Evolutionary conservation across 163 green algal genomes (phyloP).

Genomic region (Volvox carteri): DNA sequence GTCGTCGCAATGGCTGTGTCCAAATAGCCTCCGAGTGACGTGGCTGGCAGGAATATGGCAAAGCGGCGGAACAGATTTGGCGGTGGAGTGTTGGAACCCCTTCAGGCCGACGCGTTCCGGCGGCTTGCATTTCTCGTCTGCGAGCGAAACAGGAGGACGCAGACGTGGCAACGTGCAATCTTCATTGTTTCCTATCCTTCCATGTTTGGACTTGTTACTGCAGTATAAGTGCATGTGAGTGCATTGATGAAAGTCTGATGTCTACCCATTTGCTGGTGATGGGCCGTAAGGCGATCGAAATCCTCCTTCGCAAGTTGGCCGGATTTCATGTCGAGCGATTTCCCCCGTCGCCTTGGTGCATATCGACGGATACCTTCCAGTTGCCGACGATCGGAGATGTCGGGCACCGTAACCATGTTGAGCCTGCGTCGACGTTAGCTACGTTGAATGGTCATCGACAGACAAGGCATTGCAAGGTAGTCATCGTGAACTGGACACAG

Average conservation of each 20-base stretch:
- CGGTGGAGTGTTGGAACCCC: slow-evolving; percentile 14
- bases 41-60: slow-evolving; percentile 58
- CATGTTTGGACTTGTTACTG: too few species aligned
- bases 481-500: too few species aligned
- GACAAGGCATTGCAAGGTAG: too few species aligned
- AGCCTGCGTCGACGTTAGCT: slow-evolving; percentile 1
- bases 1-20: not conserved
- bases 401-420: slow-evolving; percentile 23
- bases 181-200: too few species aligned
- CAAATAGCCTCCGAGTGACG: slow-evolving; percentile 52
- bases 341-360: too few species aligned
- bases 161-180: not conserved
- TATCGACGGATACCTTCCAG: slow-evolving; percentile 9
- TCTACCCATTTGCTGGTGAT: too few species aligned
- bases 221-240: too few species aligned
- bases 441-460: too few species aligned
- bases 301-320: too few species aligned
- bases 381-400: not conserved
- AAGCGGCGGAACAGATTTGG: slow-evolving; percentile 54
- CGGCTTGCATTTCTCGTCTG: slow-evolving; percentile 60
- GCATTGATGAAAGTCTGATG: too few species aligned
- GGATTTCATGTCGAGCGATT: too few species aligned
- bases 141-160: not conserved
- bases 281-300: too few species aligned
- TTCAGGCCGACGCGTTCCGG: slow-evolving; percentile 18